Base-by-base conservation (phyloP, 2,329 filamentous ascomycete species). In the Pestalotiopsis sp. region DNA sequence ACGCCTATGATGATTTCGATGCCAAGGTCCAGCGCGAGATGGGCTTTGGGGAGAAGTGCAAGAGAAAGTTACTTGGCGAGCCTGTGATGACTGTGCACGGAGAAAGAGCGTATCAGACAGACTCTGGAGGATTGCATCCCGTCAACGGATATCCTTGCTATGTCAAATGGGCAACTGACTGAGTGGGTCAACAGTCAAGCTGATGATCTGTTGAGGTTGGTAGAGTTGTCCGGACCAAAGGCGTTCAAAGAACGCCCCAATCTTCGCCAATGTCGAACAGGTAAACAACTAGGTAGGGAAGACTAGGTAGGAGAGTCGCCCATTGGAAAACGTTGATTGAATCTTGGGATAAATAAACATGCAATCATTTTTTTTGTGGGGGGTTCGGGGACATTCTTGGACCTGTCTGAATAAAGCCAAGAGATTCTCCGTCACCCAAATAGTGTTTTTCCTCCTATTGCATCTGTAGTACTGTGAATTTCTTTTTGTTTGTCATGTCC, bases 41-140 rank as follows among this genome's bases (percentile, higher is more conserved):
- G 63, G 25, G 63, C 7, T 11, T 56, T 1, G 56, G 56, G 2
- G 56, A 58, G 20, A 58, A 12, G 56, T 31, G 9, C 4, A 58
- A 27, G 25, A 23, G 56, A 27, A 25, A 12, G 5, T 7, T 66
- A 2, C 31, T 52, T 14, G 63, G 67, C 2, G 25, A 68, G 56
- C 67, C 67, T 0, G 60, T 68, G 20, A 49, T 17, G 41, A 68
- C 63, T 1, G 25, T 68, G 4, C 60, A 68, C 57, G 68, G 69
- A 39, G 69, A 70, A 7, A 58, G 69, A 59, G 69, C 69, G 3
- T 68, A 70, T 60, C 69, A 70, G 62, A 70, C 68, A 6, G 62
- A 68, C 6, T 70, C 66, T 1, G 68, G 66, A 52, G 68, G 66
- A 20, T 4, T 66, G 20, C 66, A 67, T n/a, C 69, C 66, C 2